Evolutionary conservation across 148 eudicot genomes (phyloP), one percentile per base, ranked within the genome.

Genomic region (Agrostemma githago): DNA sequence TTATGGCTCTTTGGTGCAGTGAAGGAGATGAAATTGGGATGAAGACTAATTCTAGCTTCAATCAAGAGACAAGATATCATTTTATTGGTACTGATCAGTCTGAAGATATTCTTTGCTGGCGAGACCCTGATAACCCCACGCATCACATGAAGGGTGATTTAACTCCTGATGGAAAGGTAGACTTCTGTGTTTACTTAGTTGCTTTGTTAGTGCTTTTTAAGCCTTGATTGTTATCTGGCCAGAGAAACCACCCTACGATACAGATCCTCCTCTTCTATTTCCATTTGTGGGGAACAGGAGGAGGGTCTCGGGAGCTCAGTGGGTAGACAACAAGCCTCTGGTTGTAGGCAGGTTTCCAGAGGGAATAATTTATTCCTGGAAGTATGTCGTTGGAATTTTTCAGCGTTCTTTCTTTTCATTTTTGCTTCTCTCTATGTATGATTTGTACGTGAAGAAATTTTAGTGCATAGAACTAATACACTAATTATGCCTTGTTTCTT

Each of bases 161-260:
- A 63, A 89, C 96, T 21, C 92, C 86, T 75, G 98, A 95, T 78
- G 97, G 98, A 46, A 92, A 95, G 98, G 97, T 91, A 72, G 56
- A 68, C 21, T 66, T 34, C 10, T 56, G 19, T 72, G 63, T 19
- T 12, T 56, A 70, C 39, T 74, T 71, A 4, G 15, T 12, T 11
- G 4, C 40, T n/a, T 44, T 19, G 20, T 46, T 26, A 64, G 48
- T 5, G 9, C 12, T 44, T 51, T 51, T 51, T 51, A 51, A 51
- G 16, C 56, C 3, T 41, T 41, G 34, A 4, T 11, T 10, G 3
- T 17, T 71, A n/a, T 38, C 11, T 64, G 19, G 63, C 44, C n/a
- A 26, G 34, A 26, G 34, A 26, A 26, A 26, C 34, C 1, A 26
- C 34, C 34, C 34, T 26, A 26, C 34, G 34, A 26, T 26, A 26